phyloP scores from a whole-genome alignment of 2,329 filamentous ascomycete genomes.

The Parastagonospora avenae region DNA sequence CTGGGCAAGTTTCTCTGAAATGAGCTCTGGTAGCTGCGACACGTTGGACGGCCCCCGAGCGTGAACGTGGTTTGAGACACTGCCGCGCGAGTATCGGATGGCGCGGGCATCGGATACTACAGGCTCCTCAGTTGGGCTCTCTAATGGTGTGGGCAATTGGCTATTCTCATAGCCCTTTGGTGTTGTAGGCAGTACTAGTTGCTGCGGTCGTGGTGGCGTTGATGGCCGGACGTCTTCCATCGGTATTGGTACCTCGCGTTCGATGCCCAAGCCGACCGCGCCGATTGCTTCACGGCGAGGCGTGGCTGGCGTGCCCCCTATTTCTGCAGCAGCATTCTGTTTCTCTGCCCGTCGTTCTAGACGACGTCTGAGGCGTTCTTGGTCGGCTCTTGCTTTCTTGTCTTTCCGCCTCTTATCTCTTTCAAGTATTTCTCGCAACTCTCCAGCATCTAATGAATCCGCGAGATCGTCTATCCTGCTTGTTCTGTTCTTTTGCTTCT shows the following conservation, averaged over 20 bases:
- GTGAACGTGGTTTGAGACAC: conserved; percentile 53
- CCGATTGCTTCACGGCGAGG: conserved; percentile 56
- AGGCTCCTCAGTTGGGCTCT: conserved; percentile 53
- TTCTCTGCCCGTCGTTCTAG: conserved; percentile 70
- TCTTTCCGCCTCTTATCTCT: conserved; percentile 81
- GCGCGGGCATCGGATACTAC: conserved; percentile 56
- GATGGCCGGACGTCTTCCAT: conserved; percentile 55
- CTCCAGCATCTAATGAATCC: conserved; percentile 82
- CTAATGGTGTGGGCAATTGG: conserved; percentile 45
- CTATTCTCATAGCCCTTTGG: conserved; percentile 26
- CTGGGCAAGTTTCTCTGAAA: conserved; percentile 47
- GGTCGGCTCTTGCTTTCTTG: conserved; percentile 70
- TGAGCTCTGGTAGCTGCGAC: conserved; percentile 58
- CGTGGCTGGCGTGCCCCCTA: conserved; percentile 60
- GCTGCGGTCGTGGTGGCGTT: conserved; percentile 33
- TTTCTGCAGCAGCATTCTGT: conserved; percentile 62
- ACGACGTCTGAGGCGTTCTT: conserved; percentile 68
- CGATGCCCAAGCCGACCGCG: conserved; percentile 60
- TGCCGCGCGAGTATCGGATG: conserved; percentile 55
- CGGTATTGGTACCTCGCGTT: conserved; percentile 63
- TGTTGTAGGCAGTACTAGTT: conserved; percentile 20
- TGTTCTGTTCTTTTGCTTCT: conserved; percentile 60
- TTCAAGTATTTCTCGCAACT: conserved; percentile 87
- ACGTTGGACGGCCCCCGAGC: conserved; percentile 56
- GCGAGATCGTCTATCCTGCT: conserved; percentile 72